Conservation (phyloP, 257 asterid species). For the Solanum sitiens region DNA sequence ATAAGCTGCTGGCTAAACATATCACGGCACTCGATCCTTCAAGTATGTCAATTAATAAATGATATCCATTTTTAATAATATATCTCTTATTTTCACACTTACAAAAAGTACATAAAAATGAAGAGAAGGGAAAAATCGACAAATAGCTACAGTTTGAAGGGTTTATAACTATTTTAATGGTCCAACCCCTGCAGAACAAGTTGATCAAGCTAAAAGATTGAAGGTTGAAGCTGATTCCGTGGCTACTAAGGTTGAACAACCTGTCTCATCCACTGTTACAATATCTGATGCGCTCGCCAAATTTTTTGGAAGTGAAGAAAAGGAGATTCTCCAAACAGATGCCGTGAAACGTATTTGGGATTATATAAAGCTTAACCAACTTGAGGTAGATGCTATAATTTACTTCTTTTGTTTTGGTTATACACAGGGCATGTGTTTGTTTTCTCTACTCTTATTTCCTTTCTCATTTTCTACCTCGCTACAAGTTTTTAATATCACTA, state of each 20-base stretch:
- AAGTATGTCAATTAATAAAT: slow-evolving; percentile 23
- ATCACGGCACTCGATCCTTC: slow-evolving; percentile 54
- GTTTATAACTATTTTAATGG: not conserved
- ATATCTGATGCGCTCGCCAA: slow-evolving; percentile 57
- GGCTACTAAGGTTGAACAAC: slow-evolving; percentile 10
- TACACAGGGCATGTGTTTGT: not conserved
- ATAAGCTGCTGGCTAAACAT: slow-evolving; percentile 77
- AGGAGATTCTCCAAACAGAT: slow-evolving; percentile 49
- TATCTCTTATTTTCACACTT: not conserved
- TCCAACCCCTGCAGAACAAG: slow-evolving; percentile 26
- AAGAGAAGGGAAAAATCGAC: not conserved
- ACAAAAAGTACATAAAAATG: not conserved
- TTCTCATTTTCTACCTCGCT: not conserved
- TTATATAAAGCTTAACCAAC: slow-evolving; percentile 55
- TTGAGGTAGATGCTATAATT: slow-evolving; percentile 36
- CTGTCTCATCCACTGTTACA: slow-evolving; percentile 17
- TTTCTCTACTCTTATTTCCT: not conserved
- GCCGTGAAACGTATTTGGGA: slow-evolving; percentile 58
- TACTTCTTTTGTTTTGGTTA: not conserved
- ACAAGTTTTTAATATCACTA: not conserved
- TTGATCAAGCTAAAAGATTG: slow-evolving; percentile 39
- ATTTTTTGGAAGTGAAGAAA: slow-evolving; percentile 40
- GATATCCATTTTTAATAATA: not conserved
- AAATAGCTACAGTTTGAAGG: not conserved
- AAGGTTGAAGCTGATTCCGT: slow-evolving; percentile 30